Conservation (phyloP, 805 yeast genomes). For the Metschnikowia lochheadii region DNA sequence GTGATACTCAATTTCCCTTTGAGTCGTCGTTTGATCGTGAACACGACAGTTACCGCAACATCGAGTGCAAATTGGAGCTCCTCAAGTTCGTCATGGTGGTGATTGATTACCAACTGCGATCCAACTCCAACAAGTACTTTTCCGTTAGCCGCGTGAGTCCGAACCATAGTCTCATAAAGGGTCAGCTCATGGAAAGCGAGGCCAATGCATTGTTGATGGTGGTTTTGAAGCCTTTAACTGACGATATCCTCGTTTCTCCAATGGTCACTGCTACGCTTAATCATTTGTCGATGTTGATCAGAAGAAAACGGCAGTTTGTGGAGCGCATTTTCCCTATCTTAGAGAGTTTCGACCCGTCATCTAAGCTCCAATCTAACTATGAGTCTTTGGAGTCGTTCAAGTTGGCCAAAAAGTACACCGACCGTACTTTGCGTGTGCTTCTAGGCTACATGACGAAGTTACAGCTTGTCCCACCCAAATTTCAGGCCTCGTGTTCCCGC, state of each 20-base stretch:
- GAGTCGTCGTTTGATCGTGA: constrained; percentile 45
- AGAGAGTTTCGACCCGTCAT: constrained; percentile 55
- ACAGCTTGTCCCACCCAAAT: constrained; percentile 34
- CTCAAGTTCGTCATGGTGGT: constrained; percentile 58
- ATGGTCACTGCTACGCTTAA: constrained; percentile 65
- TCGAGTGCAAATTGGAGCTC: constrained; percentile 64
- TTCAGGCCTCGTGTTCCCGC: constrained; percentile 24
- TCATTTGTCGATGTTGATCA: constrained; percentile 58
- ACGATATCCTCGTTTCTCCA: constrained; percentile 51
- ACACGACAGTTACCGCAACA: constrained; percentile 45
- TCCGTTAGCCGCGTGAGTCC: constrained; percentile 49
- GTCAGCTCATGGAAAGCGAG: constrained; percentile 59
- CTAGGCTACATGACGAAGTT: constrained; percentile 36
- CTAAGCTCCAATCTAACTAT: constrained; percentile 51
- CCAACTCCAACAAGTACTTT: constrained; percentile 36
- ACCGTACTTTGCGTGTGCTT: constrained; percentile 50
- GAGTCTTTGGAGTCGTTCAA: constrained; percentile 46
- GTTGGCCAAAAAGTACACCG: constrained; percentile 57
- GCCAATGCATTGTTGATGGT: constrained; percentile 58
- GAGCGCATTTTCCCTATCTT: constrained; percentile 55
- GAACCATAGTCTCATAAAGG: constrained; percentile 63
- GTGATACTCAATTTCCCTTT: constrained; percentile 56
- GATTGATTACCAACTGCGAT: constrained; percentile 43
- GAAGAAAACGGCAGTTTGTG: constrained; percentile 59
- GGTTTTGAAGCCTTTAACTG: constrained; percentile 52